phyloP scores from a whole-genome alignment of 352 stramenopile species.

The Pythium phragmitis region DNA sequence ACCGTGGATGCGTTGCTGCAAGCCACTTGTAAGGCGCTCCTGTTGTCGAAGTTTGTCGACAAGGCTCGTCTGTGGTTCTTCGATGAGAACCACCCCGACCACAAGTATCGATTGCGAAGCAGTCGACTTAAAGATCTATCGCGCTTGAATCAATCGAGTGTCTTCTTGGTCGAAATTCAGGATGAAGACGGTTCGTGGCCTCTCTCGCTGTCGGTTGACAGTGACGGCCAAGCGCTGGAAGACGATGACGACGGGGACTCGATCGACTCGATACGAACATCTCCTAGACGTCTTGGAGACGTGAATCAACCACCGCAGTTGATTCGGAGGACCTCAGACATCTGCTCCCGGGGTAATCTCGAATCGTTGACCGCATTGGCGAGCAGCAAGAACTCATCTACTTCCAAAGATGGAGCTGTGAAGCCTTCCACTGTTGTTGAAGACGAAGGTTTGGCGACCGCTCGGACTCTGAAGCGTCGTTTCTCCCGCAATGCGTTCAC shows the following conservation, averaged over 20 bases:
- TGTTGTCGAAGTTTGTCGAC: slow-evolving; percentile 65
- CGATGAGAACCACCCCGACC: slow-evolving; percentile 60
- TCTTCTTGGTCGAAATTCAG: slow-evolving; percentile 83
- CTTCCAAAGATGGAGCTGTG: slow-evolving; percentile 3
- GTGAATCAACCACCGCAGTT: slow-evolving; percentile 24
- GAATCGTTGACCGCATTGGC: slow-evolving; percentile 50
- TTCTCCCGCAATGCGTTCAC: slow-evolving; percentile 80
- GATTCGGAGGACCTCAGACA: slow-evolving; percentile 64
- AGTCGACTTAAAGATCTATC: slow-evolving; percentile 49
- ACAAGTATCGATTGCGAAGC: slow-evolving; percentile 61
- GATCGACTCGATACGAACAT: slow-evolving; percentile 11
- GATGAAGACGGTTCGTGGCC: slow-evolving; percentile 86
- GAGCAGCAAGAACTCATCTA: slow-evolving; percentile 23
- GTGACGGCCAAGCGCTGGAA: slow-evolving; percentile 18
- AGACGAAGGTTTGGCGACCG: slow-evolving; percentile 30
- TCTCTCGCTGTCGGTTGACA: slow-evolving; percentile 58
- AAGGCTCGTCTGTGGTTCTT: slow-evolving; percentile 85
- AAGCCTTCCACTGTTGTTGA: slow-evolving; percentile 27
- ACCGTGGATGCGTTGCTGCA: slow-evolving; percentile 61
- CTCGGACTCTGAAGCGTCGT: slow-evolving; percentile 48
- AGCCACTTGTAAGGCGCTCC: slow-evolving; percentile 69
- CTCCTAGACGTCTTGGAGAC: slow-evolving; percentile 36
- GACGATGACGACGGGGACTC: slow-evolving; percentile 31
- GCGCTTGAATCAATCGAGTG: slow-evolving; percentile 68
- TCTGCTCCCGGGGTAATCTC: slow-evolving; percentile 72